Evolutionary conservation across 2,329 filamentous ascomycete genomes (phyloP).

Genomic region (Phaeosphaeria sp.): DNA sequence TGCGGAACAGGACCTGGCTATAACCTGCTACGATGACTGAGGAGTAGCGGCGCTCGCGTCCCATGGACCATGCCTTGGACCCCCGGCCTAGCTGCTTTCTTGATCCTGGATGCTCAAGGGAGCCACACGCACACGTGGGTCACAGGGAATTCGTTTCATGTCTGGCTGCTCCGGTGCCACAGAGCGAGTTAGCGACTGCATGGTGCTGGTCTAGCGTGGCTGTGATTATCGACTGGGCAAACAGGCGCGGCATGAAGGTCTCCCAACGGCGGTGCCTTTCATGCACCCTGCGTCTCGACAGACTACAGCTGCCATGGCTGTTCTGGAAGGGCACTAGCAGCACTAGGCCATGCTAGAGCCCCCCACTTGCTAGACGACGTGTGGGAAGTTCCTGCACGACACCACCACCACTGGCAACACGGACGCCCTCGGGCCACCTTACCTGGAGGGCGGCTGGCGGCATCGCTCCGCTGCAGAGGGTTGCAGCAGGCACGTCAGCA

Average conservation of each 20-base stretch:
- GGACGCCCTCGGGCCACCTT: conserved; percentile 27
- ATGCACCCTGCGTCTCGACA: conserved; percentile 22
- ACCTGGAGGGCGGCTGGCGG: conserved; percentile 15
- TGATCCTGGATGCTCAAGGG: conserved; percentile 38
- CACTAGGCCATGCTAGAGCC: conserved; percentile 25
- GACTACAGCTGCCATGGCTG: conserved; percentile 17
- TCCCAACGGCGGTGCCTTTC: conserved; percentile 28
- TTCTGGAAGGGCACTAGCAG: conserved; percentile 31
- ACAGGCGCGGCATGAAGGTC: conserved; percentile 8
- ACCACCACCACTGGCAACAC: conserved; percentile 4
- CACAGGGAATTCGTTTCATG: conserved; percentile 50
- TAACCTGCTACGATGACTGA: conserved; percentile 44
- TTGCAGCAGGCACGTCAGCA: conserved; percentile 14
- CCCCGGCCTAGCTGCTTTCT: conserved; percentile 34
- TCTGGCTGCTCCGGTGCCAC: conserved; percentile 29
- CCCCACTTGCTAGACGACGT: conserved; percentile 15
- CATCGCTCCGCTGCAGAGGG: conserved; percentile 19
- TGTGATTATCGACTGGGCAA: conserved; percentile 9
- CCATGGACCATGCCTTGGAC: conserved; percentile 27
- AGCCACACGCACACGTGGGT: conserved; percentile 46
- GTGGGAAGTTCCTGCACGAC: conserved; percentile 29
- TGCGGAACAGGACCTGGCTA: conserved; percentile 39
- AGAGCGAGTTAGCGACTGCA: conserved; percentile 26
- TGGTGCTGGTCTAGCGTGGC: conserved; percentile 23
- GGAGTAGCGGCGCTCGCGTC: conserved; percentile 37